Percentiles rank a stretch among this genome's conserved stretches.
phyloP scores from a whole-genome alignment of 2,329 filamentous ascomycete genomes.

The Colletotrichum noveboracense region DNA sequence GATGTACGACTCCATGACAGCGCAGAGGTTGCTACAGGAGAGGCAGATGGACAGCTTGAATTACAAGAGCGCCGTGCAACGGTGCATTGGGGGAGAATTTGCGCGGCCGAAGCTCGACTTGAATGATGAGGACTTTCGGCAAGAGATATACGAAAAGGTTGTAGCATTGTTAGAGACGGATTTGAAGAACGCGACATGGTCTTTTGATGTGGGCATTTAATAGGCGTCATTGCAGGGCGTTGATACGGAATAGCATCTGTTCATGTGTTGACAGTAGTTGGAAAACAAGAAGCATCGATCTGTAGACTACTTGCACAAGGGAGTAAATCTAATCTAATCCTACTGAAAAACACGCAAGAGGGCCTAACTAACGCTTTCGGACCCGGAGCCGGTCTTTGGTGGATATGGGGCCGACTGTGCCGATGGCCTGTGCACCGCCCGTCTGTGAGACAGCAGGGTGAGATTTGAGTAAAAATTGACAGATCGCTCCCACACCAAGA shows the following conservation, averaged over 20 bases:
- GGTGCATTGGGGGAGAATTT: constrained; percentile 21
- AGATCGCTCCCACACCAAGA: not conserved
- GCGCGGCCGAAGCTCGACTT: not conserved
- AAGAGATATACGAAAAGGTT: not conserved
- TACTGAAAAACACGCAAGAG: no score
- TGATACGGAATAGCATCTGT: rapidly evolving
- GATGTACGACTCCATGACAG: not conserved
- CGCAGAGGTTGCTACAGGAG: not conserved
- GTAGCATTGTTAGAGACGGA: not conserved
- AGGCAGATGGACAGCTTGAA: constrained; percentile 7
- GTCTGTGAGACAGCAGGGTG: not conserved
- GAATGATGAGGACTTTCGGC: not conserved
- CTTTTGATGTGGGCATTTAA: not conserved
- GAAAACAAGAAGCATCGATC: rapidly evolving
- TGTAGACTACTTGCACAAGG: no score
- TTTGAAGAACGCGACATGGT: not conserved
- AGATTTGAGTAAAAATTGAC: not conserved
- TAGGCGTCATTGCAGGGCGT: not conserved
- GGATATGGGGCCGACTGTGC: not conserved
- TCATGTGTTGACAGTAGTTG: not conserved
- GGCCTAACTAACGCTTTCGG: rapidly evolving
- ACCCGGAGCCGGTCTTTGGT: not conserved
- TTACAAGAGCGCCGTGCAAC: constrained; percentile 23
- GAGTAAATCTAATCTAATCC: no score
- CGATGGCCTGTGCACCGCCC: not conserved